Base-by-base conservation (phyloP, 129 eudicot species). In the Kitagawia praeruptora region DNA sequence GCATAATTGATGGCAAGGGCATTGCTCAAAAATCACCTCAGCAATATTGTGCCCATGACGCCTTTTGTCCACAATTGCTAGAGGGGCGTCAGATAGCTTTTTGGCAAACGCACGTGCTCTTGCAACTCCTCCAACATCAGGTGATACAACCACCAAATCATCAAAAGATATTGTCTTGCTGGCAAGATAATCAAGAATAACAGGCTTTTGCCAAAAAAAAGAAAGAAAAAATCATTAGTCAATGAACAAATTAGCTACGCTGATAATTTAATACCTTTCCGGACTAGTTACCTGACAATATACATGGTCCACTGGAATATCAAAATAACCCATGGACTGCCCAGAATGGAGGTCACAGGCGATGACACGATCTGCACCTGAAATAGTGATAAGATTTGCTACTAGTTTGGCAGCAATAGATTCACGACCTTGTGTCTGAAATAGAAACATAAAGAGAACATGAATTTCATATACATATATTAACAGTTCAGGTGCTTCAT, bases 41-140 rank as follows among this genome's bases (percentile, higher is more conserved):
- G 98, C 96, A 25, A 92, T 87, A 71, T 92, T 92, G 81, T 92
- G 98, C n/a, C 96, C 96, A 14, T 88, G 92, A 34, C 98, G 96
- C 84, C 98, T 90, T 88, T 92, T 92, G 82, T 92, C 98, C 74
- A 92, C 98, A 80, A 92, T 92, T 12, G 98, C 98, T 84, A 92
- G 79, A 77, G 98, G 98, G 34, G 98, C 98, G 86, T 92, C 98
- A 53, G 96, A 90, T 80, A 92, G 76, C 63, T 92, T 92, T 85
- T 92, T 92, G 21, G 98, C 98, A 86, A 92, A 92, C 61, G 98
- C 98, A 78, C 98, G 91, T 28, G 98, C 98, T 80, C 98, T 85
- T 37, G 98, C 98, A 85, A 90, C 98, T n/a, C 98, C 98, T 81
- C 98, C 98, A 83, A 93, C 98, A 83, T 93, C 98, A 77, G 98